Evolutionary conservation across 768 basidiomycete genomes (phyloP).

Genomic region (Auricularia cornea): DNA sequence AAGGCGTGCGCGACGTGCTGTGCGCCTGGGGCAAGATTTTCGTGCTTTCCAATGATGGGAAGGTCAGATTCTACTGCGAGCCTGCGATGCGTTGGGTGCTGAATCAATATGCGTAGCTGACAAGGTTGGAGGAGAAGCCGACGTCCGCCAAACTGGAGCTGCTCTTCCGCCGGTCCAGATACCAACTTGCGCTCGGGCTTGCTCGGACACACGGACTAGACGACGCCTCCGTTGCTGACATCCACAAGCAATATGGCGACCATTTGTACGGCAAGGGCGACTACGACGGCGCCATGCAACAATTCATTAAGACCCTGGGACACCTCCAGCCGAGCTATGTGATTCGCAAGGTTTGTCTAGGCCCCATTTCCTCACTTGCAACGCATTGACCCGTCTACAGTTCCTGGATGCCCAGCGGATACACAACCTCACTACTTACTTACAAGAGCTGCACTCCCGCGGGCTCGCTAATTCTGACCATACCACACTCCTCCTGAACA

Average conservation of each 20-base stretch:
- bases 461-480: constrained; percentile 93
- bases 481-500: constrained; percentile 92
- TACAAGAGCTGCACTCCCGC: constrained; percentile 87
- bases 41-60: constrained; percentile 68
- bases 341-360: constrained; percentile 71
- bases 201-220: constrained; percentile 75
- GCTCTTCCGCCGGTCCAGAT: constrained; percentile 73
- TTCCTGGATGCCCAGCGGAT: constrained; percentile 96
- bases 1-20: constrained; percentile 77
- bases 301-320: constrained; percentile 87
- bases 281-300: constrained; percentile 88
- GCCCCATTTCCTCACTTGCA: too few relatives aligned
- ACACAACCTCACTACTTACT: constrained; percentile 88
- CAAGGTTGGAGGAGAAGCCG: constrained; percentile 65
- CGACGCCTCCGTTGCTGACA: constrained; percentile 69
- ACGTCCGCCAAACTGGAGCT: constrained; percentile 81
- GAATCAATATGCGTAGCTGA: constrained; percentile 35
- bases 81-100: background rate
- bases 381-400: constrained; percentile 35
- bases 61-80: constrained; percentile 36
- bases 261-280: constrained; percentile 85
- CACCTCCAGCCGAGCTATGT: constrained; percentile 90
- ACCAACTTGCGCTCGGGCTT: constrained; percentile 69
- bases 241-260: constrained; percentile 85
- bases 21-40: constrained; percentile 77